phyloP scores from a whole-genome alignment of 2,329 filamentous ascomycete species.

The Ophiostoma quercus region DNA sequence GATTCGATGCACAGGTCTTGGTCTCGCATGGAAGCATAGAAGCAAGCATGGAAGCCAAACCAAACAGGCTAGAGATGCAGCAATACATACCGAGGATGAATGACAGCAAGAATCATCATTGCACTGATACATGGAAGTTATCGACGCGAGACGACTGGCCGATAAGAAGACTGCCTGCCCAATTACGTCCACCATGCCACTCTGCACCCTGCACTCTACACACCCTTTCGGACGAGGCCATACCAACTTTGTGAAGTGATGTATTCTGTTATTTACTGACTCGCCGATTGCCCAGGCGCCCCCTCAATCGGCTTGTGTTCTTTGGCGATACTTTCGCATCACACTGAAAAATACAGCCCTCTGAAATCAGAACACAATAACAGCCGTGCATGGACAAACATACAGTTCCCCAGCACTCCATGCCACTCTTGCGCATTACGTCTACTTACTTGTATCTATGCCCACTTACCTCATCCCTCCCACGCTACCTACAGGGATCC shows the following conservation, averaged over 20 bases:
- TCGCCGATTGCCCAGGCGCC: neutral
- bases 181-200: neutral
- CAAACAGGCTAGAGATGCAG: neutral
- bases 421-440: neutral
- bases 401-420: neutral
- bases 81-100: neutral
- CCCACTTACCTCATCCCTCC: constrained; percentile 13
- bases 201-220: neutral
- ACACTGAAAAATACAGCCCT: neutral
- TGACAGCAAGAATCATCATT: neutral
- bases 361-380: too few relatives aligned
- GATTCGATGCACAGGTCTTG: neutral
- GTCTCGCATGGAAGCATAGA: neutral
- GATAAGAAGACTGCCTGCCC: neutral
- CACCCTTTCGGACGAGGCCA: neutral
- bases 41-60: neutral
- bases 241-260: too few relatives aligned
- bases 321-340: neutral
- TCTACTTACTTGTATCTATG: neutral
- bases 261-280: too few relatives aligned
- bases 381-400: neutral
- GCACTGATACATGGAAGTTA: neutral
- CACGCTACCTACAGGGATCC: constrained; percentile 14
- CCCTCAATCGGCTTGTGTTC: neutral
- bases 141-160: neutral